phyloP scores from a whole-genome alignment of 2,329 filamentous ascomycete species.

The Emmonsia crescens region DNA sequence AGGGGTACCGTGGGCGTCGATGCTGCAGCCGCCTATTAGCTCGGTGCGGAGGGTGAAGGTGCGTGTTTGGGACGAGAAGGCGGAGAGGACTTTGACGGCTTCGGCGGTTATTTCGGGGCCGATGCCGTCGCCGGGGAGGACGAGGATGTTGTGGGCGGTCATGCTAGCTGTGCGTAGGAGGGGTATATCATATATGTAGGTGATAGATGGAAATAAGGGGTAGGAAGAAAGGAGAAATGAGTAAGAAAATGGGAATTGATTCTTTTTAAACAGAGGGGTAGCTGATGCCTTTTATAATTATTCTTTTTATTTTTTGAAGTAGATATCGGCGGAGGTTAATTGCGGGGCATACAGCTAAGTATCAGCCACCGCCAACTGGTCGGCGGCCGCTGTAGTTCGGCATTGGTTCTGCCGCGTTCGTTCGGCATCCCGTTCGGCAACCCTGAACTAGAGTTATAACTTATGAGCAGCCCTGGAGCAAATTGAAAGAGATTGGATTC shows the following conservation, averaged over 20 bases:
- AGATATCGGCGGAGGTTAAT: background rate
- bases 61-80: conserved; percentile 56
- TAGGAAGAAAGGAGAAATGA: background rate
- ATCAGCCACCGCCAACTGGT: no score
- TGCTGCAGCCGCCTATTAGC: conserved; percentile 76
- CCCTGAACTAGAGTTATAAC: no score
- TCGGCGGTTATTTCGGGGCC: conserved; percentile 57
- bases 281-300: background rate
- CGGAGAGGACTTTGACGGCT: conserved; percentile 54
- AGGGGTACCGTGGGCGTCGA: conserved; percentile 62
- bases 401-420: background rate
- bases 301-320: background rate
- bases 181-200: background rate
- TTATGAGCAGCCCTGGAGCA: no score
- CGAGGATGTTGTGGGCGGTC: conserved; percentile 55
- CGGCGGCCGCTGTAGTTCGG: background rate
- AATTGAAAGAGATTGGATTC: background rate
- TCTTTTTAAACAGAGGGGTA: background rate
- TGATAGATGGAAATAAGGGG: background rate
- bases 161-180: background rate
- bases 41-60: conserved; percentile 77
- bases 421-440: background rate
- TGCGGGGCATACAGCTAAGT: no score
- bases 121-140: conserved; percentile 68
- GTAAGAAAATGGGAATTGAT: background rate